Base-by-base conservation (phyloP, 768 basidiomycete genomes). In the Tephrocybe sp. region DNA sequence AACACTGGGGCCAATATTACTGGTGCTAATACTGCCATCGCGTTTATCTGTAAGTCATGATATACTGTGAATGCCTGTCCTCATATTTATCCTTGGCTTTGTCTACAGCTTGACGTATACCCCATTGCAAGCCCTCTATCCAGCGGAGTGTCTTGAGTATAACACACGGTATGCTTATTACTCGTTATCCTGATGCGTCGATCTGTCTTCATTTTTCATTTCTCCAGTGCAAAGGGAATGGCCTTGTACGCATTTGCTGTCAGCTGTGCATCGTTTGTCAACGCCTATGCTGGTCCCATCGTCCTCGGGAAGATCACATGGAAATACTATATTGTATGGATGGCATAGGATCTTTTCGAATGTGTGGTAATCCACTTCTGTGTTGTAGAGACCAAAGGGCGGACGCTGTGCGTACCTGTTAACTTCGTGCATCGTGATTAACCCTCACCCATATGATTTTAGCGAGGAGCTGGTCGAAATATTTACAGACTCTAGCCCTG, bases 71-170 rank as follows among this genome's bases (percentile, higher is more conserved):
- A 12, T n/a, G 34, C 15, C 34, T 14, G 6, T 8, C 15, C 15
- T 12, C 4, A 36, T 26, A 75, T 73, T 82, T 70, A 56, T 83
- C 18, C 81, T 83, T 64, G 77, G 76, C 50, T 76, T 78, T 56
- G 73, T 79, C 47, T 81, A 70, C 63, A 77, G 74, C 30, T 72
- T 80, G 50, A 71, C 81, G 18, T 83, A 83, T 60, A 81, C 81
- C 4, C 81, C 82, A 9, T 72, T 85, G 21, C 83, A 84, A 64
- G 81, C 76, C 0, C 62, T 81, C 5, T 81, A 81, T 53, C 79
- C 81, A 3, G 74, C 76, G 17, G 83, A 84, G 56, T 78, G 76
- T 58, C 65, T 84, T 15, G 71, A 76, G 48, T 81, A 77, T 45
- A 82, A 78, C 36, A 76, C 80, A 25, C 75, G 72, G 73, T 73